Percentiles rank a stretch among this genome's conserved stretches.
These are phyloP conservation scores for Berkeleyomyces rouxiae DNA, from an alignment of 2,329 filamentous ascomycete genomes.

Conservation along the genomic window DNA sequence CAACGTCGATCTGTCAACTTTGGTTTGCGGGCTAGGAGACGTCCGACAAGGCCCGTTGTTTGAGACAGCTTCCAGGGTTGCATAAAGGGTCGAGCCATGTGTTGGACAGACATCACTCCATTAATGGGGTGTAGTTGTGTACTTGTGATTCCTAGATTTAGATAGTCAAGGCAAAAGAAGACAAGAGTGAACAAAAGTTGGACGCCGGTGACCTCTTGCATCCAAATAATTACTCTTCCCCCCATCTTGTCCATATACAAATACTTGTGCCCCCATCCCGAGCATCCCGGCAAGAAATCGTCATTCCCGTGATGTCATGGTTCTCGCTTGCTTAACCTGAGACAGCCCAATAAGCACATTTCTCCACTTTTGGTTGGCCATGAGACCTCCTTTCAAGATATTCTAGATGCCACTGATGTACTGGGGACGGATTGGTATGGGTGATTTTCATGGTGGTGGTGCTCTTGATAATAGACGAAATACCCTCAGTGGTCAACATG, in stretches of 20 bases:
- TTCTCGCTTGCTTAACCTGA: constrained; percentile 1
- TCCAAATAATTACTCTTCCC: too few relatives aligned
- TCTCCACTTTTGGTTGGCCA: neutral
- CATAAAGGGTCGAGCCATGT: neutral
- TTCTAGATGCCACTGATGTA: neutral
- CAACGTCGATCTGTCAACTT: neutral
- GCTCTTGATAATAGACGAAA: neutral
- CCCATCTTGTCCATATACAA: too few relatives aligned
- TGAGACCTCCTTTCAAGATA: neutral
- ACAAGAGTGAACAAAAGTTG: too few relatives aligned
- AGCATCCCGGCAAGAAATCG: neutral
- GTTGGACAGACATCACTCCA: neutral
- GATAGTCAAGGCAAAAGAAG: neutral
- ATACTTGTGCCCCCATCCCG: neutral
- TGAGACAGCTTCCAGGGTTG: neutral
- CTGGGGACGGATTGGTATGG: neutral
- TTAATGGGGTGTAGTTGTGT: neutral
- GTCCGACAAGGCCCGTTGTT: neutral
- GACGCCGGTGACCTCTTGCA: too few relatives aligned
- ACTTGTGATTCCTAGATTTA: too few relatives aligned
- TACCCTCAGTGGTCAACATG: too few relatives aligned
- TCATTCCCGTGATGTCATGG: neutral
- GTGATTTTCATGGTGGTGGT: neutral
- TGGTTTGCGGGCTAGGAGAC: neutral
- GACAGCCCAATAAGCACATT: neutral